Evolutionary conservation across 2,329 filamentous ascomycete species (phyloP).

Genomic region (Lachnellula occidentalis): DNA sequence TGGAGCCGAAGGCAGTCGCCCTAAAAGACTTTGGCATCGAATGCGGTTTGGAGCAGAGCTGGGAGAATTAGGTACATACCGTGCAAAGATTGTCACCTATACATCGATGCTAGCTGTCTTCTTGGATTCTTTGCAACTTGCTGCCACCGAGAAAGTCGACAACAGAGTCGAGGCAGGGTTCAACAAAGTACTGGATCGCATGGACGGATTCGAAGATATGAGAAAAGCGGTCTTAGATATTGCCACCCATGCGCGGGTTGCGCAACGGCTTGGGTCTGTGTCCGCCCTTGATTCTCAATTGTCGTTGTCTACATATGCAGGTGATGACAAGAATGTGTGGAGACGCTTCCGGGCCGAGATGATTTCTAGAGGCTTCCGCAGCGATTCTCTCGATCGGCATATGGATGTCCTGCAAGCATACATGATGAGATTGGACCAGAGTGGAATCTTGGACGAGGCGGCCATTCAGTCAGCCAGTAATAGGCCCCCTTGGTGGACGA

Average conservation of each 20-base stretch:
- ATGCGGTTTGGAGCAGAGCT: constrained; percentile 1
- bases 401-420: constrained; percentile 2
- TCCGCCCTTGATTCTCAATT: background rate
- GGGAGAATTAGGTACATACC: background rate
- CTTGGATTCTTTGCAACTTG: constrained; percentile 1
- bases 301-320: background rate
- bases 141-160: background rate
- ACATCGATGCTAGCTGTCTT: background rate
- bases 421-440: constrained; percentile 3
- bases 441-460: constrained; percentile 1
- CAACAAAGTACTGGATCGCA: background rate
- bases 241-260: background rate
- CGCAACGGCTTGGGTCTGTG: background rate
- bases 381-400: background rate
- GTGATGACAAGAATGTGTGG: constrained; percentile 2
- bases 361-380: constrained; percentile 1
- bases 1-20: background rate
- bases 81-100: constrained; percentile 1
- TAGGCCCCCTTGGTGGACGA: background rate
- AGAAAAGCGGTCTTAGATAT: background rate
- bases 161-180: background rate
- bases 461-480: background rate
- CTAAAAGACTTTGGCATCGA: background rate
- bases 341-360: constrained; percentile 1
- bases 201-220: constrained; percentile 3